Evolutionary conservation across 2,329 filamentous ascomycete genomes (phyloP).

Genomic region (Sclerotiophoma versabilis): DNA sequence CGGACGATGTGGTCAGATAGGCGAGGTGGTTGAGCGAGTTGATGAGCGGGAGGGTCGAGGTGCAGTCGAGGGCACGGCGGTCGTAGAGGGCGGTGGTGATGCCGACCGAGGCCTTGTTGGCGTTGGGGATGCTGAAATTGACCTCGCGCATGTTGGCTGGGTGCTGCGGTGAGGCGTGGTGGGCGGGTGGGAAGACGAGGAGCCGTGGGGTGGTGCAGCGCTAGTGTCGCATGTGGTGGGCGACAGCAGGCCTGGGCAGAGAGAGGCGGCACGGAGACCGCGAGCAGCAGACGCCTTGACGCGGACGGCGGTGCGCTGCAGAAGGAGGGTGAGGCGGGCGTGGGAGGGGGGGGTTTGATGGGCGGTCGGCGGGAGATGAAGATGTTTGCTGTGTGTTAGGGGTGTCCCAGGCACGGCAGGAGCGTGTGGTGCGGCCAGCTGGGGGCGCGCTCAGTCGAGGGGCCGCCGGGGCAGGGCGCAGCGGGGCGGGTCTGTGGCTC

Average conservation of each 20-base stretch:
- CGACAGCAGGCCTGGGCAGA: constrained; percentile 18
- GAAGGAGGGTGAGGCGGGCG: constrained; percentile 2
- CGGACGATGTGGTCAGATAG: constrained; percentile 96
- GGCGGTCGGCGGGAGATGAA: constrained; percentile 35
- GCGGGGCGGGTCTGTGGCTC: constrained; percentile 5
- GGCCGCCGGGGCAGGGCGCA: constrained; percentile 29
- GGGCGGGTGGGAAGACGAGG: constrained; percentile 13
- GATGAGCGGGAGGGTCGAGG: constrained; percentile 94
- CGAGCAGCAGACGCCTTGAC: constrained; percentile 17
- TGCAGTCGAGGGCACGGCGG: constrained; percentile 95
- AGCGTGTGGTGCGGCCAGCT: constrained; percentile 19
- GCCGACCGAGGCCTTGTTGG: constrained; percentile 98
- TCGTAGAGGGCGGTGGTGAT: constrained; percentile 99
- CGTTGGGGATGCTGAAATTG: constrained; percentile 98
- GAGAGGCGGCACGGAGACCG: constrained; percentile 14
- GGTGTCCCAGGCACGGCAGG: constrained; percentile 36
- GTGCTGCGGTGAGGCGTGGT: constrained; percentile 25
- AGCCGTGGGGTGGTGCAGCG: constrained; percentile 38
- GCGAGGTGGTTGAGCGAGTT: constrained; percentile 99
- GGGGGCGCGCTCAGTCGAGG: constrained; percentile 14
- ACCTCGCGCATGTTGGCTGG: constrained; percentile 88
- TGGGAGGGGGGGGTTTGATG: constrained; percentile 17
- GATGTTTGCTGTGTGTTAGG: constrained; percentile 44
- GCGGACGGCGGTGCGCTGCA: constrained; percentile 6
- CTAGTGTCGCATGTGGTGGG: constrained; percentile 45